Base-by-base conservation (phyloP, 306 rosid species). In the Fragaria iinumae region DNA sequence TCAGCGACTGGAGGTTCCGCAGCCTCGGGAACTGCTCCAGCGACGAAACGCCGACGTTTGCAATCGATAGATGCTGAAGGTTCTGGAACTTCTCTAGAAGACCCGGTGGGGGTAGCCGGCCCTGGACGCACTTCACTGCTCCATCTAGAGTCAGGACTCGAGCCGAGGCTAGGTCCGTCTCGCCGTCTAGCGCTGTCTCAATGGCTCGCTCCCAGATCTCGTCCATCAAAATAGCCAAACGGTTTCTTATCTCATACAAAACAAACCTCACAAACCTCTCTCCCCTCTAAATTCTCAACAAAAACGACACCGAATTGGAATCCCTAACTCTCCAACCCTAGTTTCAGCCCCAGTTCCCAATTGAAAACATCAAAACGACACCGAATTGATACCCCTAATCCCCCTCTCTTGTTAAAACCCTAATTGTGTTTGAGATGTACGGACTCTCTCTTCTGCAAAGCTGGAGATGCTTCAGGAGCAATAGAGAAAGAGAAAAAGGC, bases 201-300 rank as follows among this genome's bases (percentile, higher is more conserved):
- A 93, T 91, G 65, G 98, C 98, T 66, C 90, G 84, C 83, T 93
- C 98, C 98, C 98, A 93, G 89, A 93, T 93, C 97, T 91, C 98
- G 76, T 93, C 98, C 98, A 93, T 93, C 82, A 89, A 90, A 90
- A 88, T 84, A 81, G 62, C 84, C 75, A 69, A 69, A 74, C 83
- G 81, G 75, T 82, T 80, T 84, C 49, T 64, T 55, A 80, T 88
- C 88, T 83, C 90, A 90, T 87, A 86, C 80, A 87, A 84, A 7
- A 43, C 12, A 67, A 39, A 2, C 9, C 9, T 2, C 64, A 23
- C 2, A 38, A 53, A 49, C 6, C 55, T 43, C 55, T 43, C 49
- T 39, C 23, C 10, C 67, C 34, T 3, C 50, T 8, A 45, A 45
- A 20, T 8, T 25, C 16, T 39, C 21, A 5, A 71, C 32, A 55